phyloP scores from a whole-genome alignment of 202 grass and related monocot genomes.

The Setaria italica region DNA sequence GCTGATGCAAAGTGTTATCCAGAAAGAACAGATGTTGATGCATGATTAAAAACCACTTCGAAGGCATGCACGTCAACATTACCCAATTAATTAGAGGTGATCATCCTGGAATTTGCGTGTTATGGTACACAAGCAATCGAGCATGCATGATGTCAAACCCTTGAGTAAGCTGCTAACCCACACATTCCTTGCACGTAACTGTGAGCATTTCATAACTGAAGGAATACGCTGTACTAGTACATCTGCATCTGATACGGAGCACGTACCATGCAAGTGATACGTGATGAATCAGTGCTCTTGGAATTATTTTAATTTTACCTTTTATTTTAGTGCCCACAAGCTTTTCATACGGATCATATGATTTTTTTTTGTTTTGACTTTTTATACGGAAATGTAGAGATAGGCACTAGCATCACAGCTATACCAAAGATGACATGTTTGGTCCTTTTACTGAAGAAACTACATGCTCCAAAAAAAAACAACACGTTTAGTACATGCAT shows the following conservation, averaged over 20 bases:
- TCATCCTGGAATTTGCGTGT: slow-evolving; percentile 13
- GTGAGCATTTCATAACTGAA: slow-evolving; percentile 13
- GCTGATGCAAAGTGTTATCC: neutral
- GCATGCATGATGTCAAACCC: neutral
- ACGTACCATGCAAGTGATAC: neutral
- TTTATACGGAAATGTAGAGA: too few species aligned
- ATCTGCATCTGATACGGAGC: neutral
- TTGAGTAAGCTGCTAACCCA: slow-evolving; percentile 30
- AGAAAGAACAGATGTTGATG: neutral
- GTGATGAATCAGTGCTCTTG: neutral
- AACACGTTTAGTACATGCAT: neutral
- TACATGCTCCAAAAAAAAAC: neutral
- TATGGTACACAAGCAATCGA: slow-evolving; percentile 1
- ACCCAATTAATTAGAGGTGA: neutral
- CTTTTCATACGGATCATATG: too few species aligned
- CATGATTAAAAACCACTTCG: neutral
- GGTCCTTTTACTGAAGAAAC: neutral
- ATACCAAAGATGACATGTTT: neutral
- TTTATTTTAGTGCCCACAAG: neutral
- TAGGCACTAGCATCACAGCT: too few species aligned
- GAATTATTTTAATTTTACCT: neutral
- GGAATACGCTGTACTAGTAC: neutral
- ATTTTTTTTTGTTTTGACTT: neutral
- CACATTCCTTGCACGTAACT: slow-evolving; percentile 46
- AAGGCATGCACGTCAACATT: slow-evolving; percentile 5